Conservation (phyloP, 768 basidiomycete genomes). For the Auriscalpium microsporum region DNA sequence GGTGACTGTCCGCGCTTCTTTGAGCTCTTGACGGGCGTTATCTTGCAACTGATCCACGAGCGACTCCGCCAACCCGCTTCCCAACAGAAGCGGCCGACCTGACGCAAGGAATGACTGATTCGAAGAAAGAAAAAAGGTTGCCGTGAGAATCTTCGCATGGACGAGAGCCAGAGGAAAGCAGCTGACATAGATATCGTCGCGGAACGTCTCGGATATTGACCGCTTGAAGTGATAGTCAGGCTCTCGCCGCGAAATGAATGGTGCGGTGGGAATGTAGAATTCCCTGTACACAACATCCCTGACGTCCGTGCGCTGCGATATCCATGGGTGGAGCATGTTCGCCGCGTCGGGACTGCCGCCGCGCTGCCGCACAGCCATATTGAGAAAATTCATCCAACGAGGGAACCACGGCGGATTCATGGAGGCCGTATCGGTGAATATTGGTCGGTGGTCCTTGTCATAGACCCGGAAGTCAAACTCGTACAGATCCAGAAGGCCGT, state of each 20-base stretch:
- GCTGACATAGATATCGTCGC: conserved; percentile 51
- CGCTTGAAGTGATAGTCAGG: conserved; percentile 19
- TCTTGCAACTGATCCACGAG: conserved; percentile 46
- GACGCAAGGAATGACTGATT: conserved; percentile 55
- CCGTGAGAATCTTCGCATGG: neutral
- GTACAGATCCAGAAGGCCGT: conserved; percentile 55
- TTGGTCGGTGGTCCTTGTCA: conserved; percentile 37
- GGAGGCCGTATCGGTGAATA: conserved; percentile 34
- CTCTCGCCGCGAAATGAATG: conserved; percentile 31
- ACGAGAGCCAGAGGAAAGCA: conserved; percentile 2
- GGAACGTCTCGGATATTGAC: conserved; percentile 27
- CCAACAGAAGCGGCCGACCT: conserved; percentile 59
- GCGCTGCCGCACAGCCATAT: conserved; percentile 41
- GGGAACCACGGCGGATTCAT: conserved; percentile 49
- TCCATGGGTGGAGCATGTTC: conserved; percentile 45
- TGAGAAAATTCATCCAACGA: conserved; percentile 52
- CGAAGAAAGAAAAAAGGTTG: neutral
- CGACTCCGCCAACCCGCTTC: conserved; percentile 46
- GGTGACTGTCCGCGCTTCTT: conserved; percentile 34
- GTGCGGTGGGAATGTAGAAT: conserved; percentile 55
- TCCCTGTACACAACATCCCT: conserved; percentile 51
- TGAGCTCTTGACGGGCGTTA: conserved; percentile 44
- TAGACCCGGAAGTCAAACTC: conserved; percentile 69
- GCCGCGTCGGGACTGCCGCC: conserved; percentile 64
- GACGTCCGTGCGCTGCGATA: conserved; percentile 43